phyloP scores from a whole-genome alignment of 306 rosid species.

The Vicia faba region DNA sequence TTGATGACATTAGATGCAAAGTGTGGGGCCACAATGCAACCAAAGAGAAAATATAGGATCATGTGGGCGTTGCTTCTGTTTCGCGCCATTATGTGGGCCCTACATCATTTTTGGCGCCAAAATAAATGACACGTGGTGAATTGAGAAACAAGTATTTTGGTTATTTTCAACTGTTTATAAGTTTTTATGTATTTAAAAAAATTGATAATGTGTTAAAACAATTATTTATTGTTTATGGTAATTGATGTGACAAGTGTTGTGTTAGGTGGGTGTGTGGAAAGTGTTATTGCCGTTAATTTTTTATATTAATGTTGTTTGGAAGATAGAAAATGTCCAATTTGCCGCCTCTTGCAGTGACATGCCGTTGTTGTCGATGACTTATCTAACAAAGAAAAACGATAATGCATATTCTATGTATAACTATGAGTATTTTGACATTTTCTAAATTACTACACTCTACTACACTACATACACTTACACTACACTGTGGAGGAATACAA shows the following conservation, averaged over 20 bases:
- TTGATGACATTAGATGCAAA: conserved; percentile 17
- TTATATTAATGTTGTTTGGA: not conserved
- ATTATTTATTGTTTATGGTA: no score
- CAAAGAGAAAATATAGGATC: not conserved
- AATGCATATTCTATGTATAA: no score
- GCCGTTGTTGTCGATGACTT: conserved; percentile 9
- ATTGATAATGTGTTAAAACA: no score
- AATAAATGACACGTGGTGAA: conserved; percentile 27
- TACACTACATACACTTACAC: no score
- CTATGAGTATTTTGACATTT: no score
- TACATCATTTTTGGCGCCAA: conserved; percentile 40
- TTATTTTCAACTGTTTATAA: no score
- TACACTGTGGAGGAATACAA: no score
- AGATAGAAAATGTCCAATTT: conserved; percentile 6
- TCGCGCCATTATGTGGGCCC: conserved; percentile 49
- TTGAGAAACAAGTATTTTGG: no score
- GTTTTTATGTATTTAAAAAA: no score
- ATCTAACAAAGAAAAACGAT: not conserved
- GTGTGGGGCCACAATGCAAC: conserved; percentile 4
- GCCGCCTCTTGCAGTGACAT: conserved; percentile 4
- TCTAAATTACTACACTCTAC: no score
- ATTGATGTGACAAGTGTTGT: conserved; percentile 27
- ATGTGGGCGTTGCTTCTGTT: conserved; percentile 25
- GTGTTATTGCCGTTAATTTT: conserved; percentile 32
- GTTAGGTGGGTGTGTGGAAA: conserved; percentile 40